phyloP scores from a whole-genome alignment of 225 moss, liverwort and hornwort genomes.

The Pseudisothecium myosuroides region DNA sequence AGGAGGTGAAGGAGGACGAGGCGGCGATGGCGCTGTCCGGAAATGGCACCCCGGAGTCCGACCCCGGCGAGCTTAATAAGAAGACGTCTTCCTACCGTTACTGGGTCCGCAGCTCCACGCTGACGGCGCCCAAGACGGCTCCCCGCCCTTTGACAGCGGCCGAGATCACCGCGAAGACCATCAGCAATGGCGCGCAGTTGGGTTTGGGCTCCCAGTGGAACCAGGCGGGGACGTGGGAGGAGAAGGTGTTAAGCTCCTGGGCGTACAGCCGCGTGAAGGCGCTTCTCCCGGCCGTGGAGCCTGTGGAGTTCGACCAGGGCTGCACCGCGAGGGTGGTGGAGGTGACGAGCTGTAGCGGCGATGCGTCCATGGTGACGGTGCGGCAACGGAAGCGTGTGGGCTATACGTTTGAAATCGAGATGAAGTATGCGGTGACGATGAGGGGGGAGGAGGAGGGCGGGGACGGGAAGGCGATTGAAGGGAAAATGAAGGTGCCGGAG shows the following conservation, averaged over 20 bases:
- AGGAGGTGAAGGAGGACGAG: neutral
- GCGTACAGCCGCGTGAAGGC: constrained; percentile 57
- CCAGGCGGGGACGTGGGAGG: constrained; percentile 92
- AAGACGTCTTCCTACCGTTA: constrained; percentile 54
- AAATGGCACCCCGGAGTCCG: neutral
- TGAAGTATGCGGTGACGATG: constrained; percentile 53
- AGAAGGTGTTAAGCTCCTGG: constrained; percentile 68
- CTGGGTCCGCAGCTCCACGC: constrained; percentile 60
- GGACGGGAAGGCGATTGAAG: constrained; percentile 41
- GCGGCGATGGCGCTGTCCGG: neutral
- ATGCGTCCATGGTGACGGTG: constrained; percentile 80
- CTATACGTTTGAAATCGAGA: constrained; percentile 71
- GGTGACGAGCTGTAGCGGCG: constrained; percentile 76
- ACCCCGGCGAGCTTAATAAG: neutral
- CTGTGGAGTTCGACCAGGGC: constrained; percentile 41
- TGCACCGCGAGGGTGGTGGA: constrained; percentile 52
- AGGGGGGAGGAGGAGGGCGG: constrained; percentile 3
- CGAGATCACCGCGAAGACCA: constrained; percentile 22
- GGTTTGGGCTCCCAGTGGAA: constrained; percentile 63
- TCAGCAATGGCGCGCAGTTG: neutral
- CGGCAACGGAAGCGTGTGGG: constrained; percentile 90
- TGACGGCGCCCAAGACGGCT: constrained; percentile 48
- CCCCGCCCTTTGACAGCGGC: constrained; percentile 41
- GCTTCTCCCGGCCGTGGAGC: constrained; percentile 36
- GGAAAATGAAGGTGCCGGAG: constrained; percentile 68